Percentiles rank a stretch among this genome's conserved stretches.
These are phyloP conservation scores for Exserohilum rostratum DNA, from an alignment of 2,329 filamentous ascomycete genomes.

Conservation along the genomic window DNA sequence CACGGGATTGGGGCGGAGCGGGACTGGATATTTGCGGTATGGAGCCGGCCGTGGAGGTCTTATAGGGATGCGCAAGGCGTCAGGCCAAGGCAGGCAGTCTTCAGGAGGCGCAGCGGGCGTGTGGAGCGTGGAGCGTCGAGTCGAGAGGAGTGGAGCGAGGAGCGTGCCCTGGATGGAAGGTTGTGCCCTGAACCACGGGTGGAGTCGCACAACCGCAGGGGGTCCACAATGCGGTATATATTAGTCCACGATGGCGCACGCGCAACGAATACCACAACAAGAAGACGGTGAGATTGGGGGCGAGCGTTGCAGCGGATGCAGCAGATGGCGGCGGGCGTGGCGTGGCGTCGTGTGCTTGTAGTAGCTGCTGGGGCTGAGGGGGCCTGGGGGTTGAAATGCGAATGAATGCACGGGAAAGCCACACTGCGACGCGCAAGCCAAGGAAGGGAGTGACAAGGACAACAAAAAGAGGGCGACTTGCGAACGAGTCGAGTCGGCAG, in stretches of 20 bases:
- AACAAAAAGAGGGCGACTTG: too few relatives aligned
- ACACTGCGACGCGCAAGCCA: too few relatives aligned
- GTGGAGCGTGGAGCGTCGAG: background rate
- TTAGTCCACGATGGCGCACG: constrained; percentile 3
- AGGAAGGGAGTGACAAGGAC: too few relatives aligned
- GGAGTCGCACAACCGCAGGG: constrained; percentile 5
- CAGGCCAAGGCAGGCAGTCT: background rate
- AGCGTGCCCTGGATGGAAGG: background rate
- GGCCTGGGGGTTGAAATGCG: too few relatives aligned
- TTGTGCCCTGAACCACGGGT: background rate
- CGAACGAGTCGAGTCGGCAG: too few relatives aligned
- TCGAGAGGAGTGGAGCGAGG: too few relatives aligned
- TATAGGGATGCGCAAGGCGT: background rate
- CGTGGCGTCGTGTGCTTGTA: background rate
- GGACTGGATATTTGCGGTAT: background rate
- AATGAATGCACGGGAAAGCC: too few relatives aligned
- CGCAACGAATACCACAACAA: background rate
- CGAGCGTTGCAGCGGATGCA: background rate
- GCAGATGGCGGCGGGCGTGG: constrained; percentile 1
- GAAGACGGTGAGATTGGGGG: background rate
- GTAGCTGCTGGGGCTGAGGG: too few relatives aligned
- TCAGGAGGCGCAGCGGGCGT: background rate
- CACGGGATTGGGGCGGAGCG: background rate
- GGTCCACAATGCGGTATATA: constrained; percentile 1
- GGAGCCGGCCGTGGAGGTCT: background rate